phyloP scores from a whole-genome alignment of 169 alveolate genomes.

The Plasmodium adleri region DNA sequence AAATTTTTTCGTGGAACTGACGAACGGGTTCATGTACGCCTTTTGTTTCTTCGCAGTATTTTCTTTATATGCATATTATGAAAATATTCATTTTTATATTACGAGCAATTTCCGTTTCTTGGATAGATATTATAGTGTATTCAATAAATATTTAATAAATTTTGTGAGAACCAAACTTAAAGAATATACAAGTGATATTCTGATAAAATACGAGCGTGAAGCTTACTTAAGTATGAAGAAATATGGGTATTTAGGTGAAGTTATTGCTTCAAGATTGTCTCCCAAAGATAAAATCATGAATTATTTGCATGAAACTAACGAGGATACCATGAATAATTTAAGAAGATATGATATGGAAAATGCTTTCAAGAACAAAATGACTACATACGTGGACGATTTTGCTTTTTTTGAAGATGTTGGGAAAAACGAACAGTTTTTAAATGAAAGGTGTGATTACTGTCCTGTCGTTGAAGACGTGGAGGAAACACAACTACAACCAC shows the following conservation, averaged over 20 bases:
- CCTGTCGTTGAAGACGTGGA: not conserved
- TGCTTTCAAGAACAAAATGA: not conserved
- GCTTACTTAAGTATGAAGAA: too few relatives aligned
- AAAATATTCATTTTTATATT: not conserved
- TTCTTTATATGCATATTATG: constrained; percentile 12
- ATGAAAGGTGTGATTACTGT: constrained; percentile 1
- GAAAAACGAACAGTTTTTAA: constrained; percentile 4
- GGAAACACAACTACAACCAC: not conserved
- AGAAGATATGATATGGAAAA: constrained; percentile 5
- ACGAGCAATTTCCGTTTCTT: constrained; percentile 19
- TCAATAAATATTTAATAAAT: constrained; percentile 4
- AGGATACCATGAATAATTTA: not conserved
- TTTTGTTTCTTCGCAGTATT: not conserved
- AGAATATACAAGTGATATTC: too few relatives aligned
- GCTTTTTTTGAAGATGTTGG: constrained; percentile 16
- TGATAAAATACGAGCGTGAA: too few relatives aligned
- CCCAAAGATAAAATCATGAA: not conserved
- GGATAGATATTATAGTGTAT: constrained; percentile 13
- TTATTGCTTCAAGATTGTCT: too few relatives aligned
- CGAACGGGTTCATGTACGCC: not conserved
- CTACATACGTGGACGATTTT: constrained; percentile 14
- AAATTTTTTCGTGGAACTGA: not conserved
- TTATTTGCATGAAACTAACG: not conserved
- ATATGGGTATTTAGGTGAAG: too few relatives aligned
- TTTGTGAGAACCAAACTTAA: not conserved